Evolutionary conservation across 169 alveolate species (phyloP).

Genomic region (Plasmodium berghei): DNA sequence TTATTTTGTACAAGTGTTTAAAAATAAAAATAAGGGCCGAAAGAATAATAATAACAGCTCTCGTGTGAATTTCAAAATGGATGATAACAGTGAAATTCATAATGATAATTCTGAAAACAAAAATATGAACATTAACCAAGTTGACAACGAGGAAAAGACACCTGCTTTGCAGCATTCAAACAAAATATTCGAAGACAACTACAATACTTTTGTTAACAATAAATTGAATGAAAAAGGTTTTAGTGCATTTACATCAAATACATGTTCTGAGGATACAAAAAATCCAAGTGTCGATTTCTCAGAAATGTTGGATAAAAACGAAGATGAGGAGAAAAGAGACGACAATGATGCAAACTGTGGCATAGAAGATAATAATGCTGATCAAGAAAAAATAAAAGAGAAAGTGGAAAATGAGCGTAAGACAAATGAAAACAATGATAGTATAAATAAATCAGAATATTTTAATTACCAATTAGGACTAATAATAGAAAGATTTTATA

Average conservation of each 20-base stretch:
- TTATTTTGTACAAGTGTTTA: slow-evolving; percentile 47
- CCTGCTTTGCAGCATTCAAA: not conserved
- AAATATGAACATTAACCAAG: no score
- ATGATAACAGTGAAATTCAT: not conserved
- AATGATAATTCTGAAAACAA: not conserved
- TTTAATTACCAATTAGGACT: slow-evolving; percentile 18
- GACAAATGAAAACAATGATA: not conserved
- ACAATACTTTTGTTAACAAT: no score
- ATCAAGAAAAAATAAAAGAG: not conserved
- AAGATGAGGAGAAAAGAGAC: not conserved
- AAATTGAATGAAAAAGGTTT: no score
- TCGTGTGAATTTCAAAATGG: not conserved
- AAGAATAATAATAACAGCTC: not conserved
- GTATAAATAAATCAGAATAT: not conserved
- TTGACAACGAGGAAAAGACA: not conserved
- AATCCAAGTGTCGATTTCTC: not conserved
- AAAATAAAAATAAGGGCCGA: slow-evolving; percentile 8
- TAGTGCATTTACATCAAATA: not conserved
- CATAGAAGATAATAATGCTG: not conserved
- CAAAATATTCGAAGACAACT: not conserved
- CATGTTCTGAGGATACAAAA: not conserved
- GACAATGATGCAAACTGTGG: slow-evolving; percentile 14
- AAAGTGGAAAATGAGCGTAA: not conserved
- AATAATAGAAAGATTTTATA: slow-evolving; percentile 17
- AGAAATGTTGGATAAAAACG: not conserved